Percentiles rank a stretch among this genome's conserved stretches.
These are phyloP conservation scores for Chlorella sp. DNA, from an alignment of 139 green algal species.

Conservation along the genomic window DNA sequence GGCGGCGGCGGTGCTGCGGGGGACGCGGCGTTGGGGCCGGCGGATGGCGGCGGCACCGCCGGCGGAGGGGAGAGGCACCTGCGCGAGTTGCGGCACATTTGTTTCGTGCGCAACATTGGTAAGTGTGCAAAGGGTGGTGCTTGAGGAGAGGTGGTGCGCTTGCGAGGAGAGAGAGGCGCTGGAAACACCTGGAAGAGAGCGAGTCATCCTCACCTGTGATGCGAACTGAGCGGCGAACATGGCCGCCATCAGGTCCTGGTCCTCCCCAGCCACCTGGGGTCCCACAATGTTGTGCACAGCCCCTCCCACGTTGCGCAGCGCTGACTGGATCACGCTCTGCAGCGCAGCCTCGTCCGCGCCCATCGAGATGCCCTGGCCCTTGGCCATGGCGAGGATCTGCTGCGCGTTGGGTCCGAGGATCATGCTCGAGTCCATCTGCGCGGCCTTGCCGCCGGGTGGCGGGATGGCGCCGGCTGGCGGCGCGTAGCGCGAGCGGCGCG, in stretches of 20 bases:
- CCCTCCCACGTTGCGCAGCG: neutral
- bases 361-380: neutral
- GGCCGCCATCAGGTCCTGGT: constrained; percentile 1
- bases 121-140: too few species aligned
- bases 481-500: neutral
- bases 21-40: too few species aligned
- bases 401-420: neutral
- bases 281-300: neutral
- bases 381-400: neutral
- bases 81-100: too few species aligned
- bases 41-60: too few species aligned
- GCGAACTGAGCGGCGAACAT: constrained; percentile 6
- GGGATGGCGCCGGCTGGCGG: neutral
- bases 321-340: neutral
- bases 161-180: too few species aligned
- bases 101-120: too few species aligned
- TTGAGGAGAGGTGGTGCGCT: too few species aligned
- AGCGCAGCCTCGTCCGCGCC: neutral
- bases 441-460: neutral
- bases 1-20: too few species aligned
- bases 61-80: too few species aligned
- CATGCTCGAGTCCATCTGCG: neutral
- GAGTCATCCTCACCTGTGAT: too few species aligned
- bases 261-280: neutral
- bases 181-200: too few species aligned